Evolutionary conservation across 192 early-diverging fungal genomes (phyloP).

Genomic region (Rhizoclosmatium sp.): DNA sequence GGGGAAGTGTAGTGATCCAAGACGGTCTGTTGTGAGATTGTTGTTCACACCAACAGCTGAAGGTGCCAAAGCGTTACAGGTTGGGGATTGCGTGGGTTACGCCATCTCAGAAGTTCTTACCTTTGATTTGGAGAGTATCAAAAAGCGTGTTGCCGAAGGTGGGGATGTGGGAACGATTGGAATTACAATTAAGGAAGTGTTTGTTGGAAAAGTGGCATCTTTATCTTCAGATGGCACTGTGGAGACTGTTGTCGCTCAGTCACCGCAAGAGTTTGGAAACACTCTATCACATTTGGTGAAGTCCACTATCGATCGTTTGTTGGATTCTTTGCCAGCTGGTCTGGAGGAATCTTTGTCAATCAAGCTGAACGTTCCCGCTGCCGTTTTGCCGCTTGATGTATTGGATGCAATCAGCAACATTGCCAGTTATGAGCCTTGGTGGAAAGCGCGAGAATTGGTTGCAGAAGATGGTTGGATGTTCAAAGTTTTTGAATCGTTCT

Average conservation of each 20-base stretch:
- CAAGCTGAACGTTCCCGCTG: slow-evolving; percentile 26
- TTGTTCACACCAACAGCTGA: slow-evolving; percentile 1
- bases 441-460: not conserved
- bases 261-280: not conserved
- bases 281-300: not conserved
- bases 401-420: slow-evolving; percentile 4
- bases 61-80: not conserved
- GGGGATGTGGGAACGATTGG: not conserved
- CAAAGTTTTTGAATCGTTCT: slow-evolving; percentile 37
- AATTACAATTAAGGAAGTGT: slow-evolving; percentile 25
- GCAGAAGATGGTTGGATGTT: slow-evolving; percentile 40
- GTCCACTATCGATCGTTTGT: not conserved
- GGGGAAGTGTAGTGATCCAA: slow-evolving; percentile 10
- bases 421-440: not conserved
- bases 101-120: slow-evolving; percentile 7
- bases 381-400: slow-evolving; percentile 28
- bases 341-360: not conserved
- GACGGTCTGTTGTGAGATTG: slow-evolving; percentile 6
- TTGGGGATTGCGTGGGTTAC: slow-evolving; percentile 37
- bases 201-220: slow-evolving; percentile 13
- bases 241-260: not conserved
- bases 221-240: not conserved
- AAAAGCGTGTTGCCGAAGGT: not conserved
- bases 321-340: not conserved
- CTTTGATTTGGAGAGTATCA: slow-evolving; percentile 15